phyloP scores from a whole-genome alignment of 345 rosid species.

The Microcos paniculata region DNA sequence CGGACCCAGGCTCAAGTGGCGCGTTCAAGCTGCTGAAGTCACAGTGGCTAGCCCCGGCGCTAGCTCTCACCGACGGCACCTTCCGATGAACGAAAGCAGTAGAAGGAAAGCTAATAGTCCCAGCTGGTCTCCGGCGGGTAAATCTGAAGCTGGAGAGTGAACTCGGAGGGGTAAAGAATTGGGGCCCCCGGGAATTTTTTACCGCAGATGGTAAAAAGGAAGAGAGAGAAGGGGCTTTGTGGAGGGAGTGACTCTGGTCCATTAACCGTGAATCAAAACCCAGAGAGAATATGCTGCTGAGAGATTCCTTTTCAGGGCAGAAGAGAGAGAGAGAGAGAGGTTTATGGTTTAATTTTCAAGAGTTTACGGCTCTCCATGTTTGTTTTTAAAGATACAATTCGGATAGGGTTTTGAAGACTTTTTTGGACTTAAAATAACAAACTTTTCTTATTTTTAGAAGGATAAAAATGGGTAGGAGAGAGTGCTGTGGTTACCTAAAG shows the following conservation, averaged over 20 bases:
- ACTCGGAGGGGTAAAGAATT: neutral
- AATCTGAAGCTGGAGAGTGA: neutral
- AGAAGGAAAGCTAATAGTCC: neutral
- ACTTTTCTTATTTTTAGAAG: too few relatives aligned
- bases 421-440: neutral
- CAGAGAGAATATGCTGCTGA: neutral
- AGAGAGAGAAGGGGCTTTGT: constrained; percentile 10
- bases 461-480: neutral
- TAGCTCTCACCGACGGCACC: constrained; percentile 28
- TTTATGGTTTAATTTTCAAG: too few relatives aligned
- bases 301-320: neutral
- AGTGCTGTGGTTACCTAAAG: neutral
- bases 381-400: neutral
- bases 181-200: neutral
- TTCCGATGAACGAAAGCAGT: constrained; percentile 9
- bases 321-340: neutral
- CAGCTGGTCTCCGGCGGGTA: neutral
- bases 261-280: constrained; percentile 28
- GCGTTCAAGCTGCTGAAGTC: constrained; percentile 82
- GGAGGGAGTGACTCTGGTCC: constrained; percentile 52
- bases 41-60: constrained; percentile 73
- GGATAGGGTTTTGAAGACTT: constrained; percentile 7
- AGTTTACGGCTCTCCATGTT: neutral
- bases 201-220: constrained; percentile 34
- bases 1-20: constrained; percentile 71